A percentile compares a stretch with the other conserved stretches of the same genome.
Conservation (phyloP, 192 early-diverging fungal species). For the Gonapodya prolifera region DNA sequence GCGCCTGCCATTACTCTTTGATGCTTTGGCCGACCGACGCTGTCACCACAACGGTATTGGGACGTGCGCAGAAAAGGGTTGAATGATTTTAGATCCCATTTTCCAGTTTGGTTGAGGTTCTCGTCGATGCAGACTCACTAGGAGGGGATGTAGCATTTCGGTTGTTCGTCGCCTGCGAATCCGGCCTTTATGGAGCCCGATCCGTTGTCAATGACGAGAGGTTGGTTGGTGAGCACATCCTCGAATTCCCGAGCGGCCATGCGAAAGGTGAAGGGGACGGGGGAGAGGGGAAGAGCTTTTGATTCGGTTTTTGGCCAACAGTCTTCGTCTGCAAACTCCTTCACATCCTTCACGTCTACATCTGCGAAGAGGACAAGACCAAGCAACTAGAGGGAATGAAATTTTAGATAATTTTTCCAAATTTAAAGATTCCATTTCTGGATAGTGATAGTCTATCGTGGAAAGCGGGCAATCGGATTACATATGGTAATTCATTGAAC, state of each 20-base stretch:
- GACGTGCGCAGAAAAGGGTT: neutral
- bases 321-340: too few relatives aligned
- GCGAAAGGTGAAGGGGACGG: too few relatives aligned
- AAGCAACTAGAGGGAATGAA: too few relatives aligned
- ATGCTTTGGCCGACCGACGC: conserved; percentile 94
- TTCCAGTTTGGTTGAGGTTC: neutral
- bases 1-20: conserved; percentile 94
- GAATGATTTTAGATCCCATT: neutral
- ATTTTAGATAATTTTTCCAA: too few relatives aligned
- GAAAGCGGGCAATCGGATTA: too few relatives aligned
- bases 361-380: too few relatives aligned
- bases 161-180: conserved; percentile 94
- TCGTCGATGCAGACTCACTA: conserved; percentile 39
- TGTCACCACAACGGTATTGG: conserved; percentile 12
- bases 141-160: conserved; percentile 91
- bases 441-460: too few relatives aligned
- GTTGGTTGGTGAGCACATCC: conserved; percentile 92
- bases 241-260: conserved; percentile 84
- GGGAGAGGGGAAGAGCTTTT: too few relatives aligned
- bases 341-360: too few relatives aligned
- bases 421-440: too few relatives aligned
- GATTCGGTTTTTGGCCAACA: too few relatives aligned
- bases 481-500: too few relatives aligned
- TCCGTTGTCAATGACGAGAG: conserved; percentile 98
- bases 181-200: conserved; percentile 98